phyloP scores from a whole-genome alignment of 192 early-diverging fungal species.

The Phlyctochytrium bullatum region DNA sequence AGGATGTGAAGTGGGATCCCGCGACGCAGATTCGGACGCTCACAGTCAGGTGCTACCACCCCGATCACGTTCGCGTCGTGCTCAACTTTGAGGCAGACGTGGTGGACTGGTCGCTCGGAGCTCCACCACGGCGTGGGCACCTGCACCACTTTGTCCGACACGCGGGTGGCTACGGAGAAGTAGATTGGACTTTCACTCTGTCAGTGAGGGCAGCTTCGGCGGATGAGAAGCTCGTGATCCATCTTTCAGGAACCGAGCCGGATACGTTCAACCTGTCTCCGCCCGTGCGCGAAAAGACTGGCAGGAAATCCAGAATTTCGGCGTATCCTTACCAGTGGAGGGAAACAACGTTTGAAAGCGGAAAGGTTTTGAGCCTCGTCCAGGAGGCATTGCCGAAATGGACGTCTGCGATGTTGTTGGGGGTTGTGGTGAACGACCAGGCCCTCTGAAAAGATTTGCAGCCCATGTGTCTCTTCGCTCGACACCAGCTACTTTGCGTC shows the following conservation, averaged over 20 bases:
- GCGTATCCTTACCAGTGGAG: too few relatives aligned
- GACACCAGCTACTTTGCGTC: too few relatives aligned
- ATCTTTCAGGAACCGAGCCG: conserved; percentile 31
- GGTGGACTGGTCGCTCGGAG: conserved; percentile 49
- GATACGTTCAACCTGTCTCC: conserved; percentile 11
- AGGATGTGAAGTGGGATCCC: conserved; percentile 15
- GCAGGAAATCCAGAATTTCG: conserved; percentile 29
- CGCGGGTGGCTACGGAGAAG: conserved; percentile 34
- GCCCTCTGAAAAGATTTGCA: too few relatives aligned
- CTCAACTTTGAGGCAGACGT: conserved; percentile 61
- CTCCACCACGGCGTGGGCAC: neutral
- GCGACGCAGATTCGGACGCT: neutral
- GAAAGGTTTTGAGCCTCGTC: conserved; percentile 26
- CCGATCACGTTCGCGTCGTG: conserved; percentile 45
- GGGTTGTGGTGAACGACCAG: too few relatives aligned
- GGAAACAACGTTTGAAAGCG: conserved; percentile 38
- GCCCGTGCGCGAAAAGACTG: neutral
- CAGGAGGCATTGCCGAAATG: conserved; percentile 38
- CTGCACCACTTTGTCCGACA: conserved; percentile 28
- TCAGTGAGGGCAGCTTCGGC: conserved; percentile 1
- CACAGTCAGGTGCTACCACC: conserved; percentile 32
- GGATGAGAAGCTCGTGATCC: conserved; percentile 18
- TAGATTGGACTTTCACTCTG: conserved; percentile 32
- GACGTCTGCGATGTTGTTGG: conserved; percentile 32
- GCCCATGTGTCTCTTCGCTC: too few relatives aligned